Conservation (phyloP, 2,329 filamentous ascomycete genomes). For the Neofusicoccum sp. region DNA sequence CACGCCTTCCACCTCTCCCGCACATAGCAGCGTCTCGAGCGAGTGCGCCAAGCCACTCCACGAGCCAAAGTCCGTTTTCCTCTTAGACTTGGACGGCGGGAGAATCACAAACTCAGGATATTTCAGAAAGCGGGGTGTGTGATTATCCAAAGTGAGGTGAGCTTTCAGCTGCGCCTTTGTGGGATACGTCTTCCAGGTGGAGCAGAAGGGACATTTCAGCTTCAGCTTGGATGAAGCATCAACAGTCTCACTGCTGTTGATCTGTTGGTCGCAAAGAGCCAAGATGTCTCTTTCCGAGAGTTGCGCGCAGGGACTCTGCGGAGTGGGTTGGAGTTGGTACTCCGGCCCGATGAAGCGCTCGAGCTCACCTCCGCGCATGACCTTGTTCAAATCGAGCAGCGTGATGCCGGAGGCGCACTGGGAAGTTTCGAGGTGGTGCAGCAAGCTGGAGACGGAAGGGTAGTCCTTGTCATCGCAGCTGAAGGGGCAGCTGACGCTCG, state of each 20-base stretch:
- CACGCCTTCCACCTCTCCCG: conserved; percentile 15
- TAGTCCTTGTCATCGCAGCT: neutral
- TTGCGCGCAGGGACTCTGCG: neutral
- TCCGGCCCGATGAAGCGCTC: conserved; percentile 10
- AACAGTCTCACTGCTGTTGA: neutral
- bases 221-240: neutral
- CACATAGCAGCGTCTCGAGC: conserved; percentile 17
- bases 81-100: conserved; percentile 16
- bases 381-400: conserved; percentile 5
- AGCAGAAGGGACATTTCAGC: conserved; percentile 12
- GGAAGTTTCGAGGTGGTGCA: conserved; percentile 14
- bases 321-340: neutral
- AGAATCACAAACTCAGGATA: conserved; percentile 8
- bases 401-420: conserved; percentile 14
- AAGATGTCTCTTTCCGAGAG: neutral
- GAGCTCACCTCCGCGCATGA: conserved; percentile 5
- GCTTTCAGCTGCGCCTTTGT: conserved; percentile 5
- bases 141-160: conserved; percentile 8
- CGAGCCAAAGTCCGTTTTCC: conserved; percentile 5
- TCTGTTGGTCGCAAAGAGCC: neutral
- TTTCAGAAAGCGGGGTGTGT: conserved; percentile 13
- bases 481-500: conserved; percentile 13
- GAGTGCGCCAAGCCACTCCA: conserved; percentile 18
- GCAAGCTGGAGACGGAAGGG: conserved; percentile 5
- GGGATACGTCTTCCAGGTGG: conserved; percentile 1